Percentiles rank a stretch among this genome's conserved stretches.
phyloP scores from a whole-genome alignment of 257 asterid genomes.

The Rhazya stricta region DNA sequence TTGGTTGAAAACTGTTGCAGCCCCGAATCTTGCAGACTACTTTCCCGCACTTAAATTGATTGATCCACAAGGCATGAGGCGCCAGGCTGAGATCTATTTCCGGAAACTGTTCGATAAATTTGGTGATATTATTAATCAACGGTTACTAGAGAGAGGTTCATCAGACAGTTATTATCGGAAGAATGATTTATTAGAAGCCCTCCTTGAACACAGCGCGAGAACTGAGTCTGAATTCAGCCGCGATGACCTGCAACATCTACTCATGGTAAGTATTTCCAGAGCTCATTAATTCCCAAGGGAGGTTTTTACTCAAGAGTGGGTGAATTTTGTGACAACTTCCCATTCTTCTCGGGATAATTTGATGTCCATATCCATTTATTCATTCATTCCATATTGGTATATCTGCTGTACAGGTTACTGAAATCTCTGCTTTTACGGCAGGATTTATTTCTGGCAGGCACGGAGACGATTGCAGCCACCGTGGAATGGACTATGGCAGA shows the following conservation, averaged over 20 bases:
- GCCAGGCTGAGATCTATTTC: not conserved
- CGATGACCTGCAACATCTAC: not conserved
- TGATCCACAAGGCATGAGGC: not conserved
- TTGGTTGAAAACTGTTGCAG: not conserved
- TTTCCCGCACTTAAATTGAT: not conserved
- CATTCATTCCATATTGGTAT: not conserved
- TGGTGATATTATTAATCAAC: not conserved
- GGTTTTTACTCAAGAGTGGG: not conserved
- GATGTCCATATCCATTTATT: not conserved
- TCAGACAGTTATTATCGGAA: not conserved
- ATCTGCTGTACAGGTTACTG: not conserved
- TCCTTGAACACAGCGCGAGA: not conserved
- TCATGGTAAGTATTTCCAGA: not conserved
- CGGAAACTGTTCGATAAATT: not conserved
- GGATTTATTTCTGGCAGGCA: not conserved
- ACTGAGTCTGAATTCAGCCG: not conserved
- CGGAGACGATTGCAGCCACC: not conserved
- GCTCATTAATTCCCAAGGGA: not conserved
- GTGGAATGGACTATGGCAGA: not conserved
- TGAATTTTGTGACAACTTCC: not conserved
- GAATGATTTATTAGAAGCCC: not conserved
- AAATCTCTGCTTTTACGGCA: not conserved
- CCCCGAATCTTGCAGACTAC: not conserved
- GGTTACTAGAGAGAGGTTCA: not conserved
- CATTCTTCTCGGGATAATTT: not conserved